Evolutionary conservation across 179 eudicot species (phyloP).

Genomic region (Pouteria campechiana): DNA sequence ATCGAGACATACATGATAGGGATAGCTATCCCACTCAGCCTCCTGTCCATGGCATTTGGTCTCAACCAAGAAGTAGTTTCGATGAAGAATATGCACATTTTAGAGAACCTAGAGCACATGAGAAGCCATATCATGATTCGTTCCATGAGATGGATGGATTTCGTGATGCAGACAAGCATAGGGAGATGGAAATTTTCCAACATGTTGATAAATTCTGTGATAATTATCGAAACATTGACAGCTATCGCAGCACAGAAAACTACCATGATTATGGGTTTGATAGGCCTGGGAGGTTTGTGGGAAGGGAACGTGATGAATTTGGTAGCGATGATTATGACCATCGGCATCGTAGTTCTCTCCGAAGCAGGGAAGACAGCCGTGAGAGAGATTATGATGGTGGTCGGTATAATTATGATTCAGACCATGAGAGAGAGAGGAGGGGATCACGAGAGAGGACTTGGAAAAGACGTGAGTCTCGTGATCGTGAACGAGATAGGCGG

Average conservation of each 20-base stretch:
- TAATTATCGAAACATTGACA: slow-evolving; percentile 20
- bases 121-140: slow-evolving; percentile 49
- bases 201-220: slow-evolving; percentile 20
- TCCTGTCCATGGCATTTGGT: slow-evolving; percentile 58
- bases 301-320: slow-evolving; percentile 65
- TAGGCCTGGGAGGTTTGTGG: slow-evolving; percentile 62
- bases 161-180: slow-evolving; percentile 38
- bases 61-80: slow-evolving; percentile 69
- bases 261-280: slow-evolving; percentile 17
- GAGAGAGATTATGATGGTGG: slow-evolving; percentile 79
- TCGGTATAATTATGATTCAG: slow-evolving; percentile 86
- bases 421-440: slow-evolving; percentile 63
- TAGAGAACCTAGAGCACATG: slow-evolving; percentile 73
- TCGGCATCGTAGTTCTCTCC: slow-evolving; percentile 35
- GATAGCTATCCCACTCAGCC: slow-evolving; percentile 65
- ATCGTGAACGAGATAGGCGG: slow-evolving; percentile 68
- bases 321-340: slow-evolving; percentile 72
- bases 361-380: slow-evolving; percentile 62
- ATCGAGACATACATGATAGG: slow-evolving; percentile 57
- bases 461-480: slow-evolving; percentile 82
- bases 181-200: slow-evolving; percentile 19
- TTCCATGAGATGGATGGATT: slow-evolving; percentile 49
- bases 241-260: slow-evolving; percentile 8
- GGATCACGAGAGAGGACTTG: slow-evolving; percentile 80
- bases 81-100: slow-evolving; percentile 72